Evolutionary conservation across 1,139 yeast genomes (phyloP), one percentile per base, ranked within the genome.

Genomic region (Magnusiomyces paraingens): DNA sequence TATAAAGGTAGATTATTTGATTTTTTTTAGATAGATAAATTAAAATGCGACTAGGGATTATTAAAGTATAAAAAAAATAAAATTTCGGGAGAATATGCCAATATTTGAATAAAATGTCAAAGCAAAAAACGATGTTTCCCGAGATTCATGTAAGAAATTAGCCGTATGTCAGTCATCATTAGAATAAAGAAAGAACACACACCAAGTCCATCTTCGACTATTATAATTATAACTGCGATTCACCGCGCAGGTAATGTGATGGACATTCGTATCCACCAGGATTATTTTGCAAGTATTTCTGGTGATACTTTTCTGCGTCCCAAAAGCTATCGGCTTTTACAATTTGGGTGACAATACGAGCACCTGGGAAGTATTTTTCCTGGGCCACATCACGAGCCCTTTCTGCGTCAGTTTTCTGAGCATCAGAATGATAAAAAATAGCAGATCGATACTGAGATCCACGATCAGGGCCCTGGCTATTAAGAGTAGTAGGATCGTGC

Each of bases 251-350:
- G 59, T 78, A 89, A 66, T 90, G 98, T 3, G 91, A 82, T 21
- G 96, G 93, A 68, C 98, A 91, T 58, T 85, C 87, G 70, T 88
- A 86, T 2, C 97, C 97, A 2, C 74, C 72, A 1, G 96, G 95
- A 66, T 91, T 88, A 65, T 81, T 83, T 54, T 77, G 76, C 64
- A 90, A 75, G 68, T 91, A 91, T 58, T 78, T 66, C 67, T 91
- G 98, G 68, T 91, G 98, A 68, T 90, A 91, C 42, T 83, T 90
- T 70, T 93, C 98, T 17, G 97, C 98, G 66, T 90, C 96, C 73
- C 84, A 83, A 79, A 88, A 91, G 55, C 75, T 75, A 53, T 74
- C 69, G 52, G 87, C 77, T 14, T 88, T 86, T 63, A 81, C 87
- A 53, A 91, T 80, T 51, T 73, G 72, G 1, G 98, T 90, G 52